Evolutionary conservation across 2,329 filamentous ascomycete genomes (phyloP).

Genomic region (Davidsoniella virescens): DNA sequence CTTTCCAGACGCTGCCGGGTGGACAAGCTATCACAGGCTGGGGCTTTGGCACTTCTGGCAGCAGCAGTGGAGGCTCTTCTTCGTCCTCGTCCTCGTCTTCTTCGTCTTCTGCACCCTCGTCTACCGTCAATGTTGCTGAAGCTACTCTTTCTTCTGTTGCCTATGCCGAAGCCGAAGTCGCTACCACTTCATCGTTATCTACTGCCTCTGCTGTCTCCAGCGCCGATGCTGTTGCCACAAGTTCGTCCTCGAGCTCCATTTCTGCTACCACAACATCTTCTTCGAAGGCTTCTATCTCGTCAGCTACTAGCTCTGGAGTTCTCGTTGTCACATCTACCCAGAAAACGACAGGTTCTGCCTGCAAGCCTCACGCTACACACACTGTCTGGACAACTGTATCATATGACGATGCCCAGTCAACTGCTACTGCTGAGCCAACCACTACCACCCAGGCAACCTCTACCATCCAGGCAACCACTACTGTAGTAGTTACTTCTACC

Average conservation of each 20-base stretch:
- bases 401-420: constrained; percentile 9
- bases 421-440: neutral
- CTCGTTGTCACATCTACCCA: neutral
- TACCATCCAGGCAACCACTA: neutral
- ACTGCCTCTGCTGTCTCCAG: neutral
- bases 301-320: neutral
- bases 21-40: constrained; percentile 38
- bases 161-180: constrained; percentile 1
- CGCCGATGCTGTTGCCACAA: neutral
- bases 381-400: constrained; percentile 30
- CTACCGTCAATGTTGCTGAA: neutral
- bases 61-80: neutral
- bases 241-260: neutral
- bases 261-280: neutral
- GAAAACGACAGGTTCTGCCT: constrained; percentile 15
- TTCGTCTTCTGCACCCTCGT: neutral
- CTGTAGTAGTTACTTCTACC: neutral
- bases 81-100: neutral
- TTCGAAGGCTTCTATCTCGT: neutral
- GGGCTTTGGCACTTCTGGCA: constrained; percentile 23
- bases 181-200: constrained; percentile 3
- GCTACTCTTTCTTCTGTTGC: neutral
- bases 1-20: constrained; percentile 35
- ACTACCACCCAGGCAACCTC: neutral
- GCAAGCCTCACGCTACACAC: constrained; percentile 17